A percentile compares a stretch with the other conserved stretches of the same genome.
phyloP scores from a whole-genome alignment of 306 rosid species.

The apple (Malus domestica) region ASM211411v1 NC_041794.1:3354501-3355000 shows the following conservation, averaged over 20 bases:
- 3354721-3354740: conserved; percentile 63
- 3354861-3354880: not conserved
- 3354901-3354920: not conserved
- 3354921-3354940: not conserved
- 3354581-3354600: conserved; percentile 69
- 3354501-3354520: not conserved
- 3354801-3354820: not conserved
- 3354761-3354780: too few relatives aligned
- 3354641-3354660: conserved; percentile 85
- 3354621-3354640: conserved; percentile 91
- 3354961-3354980: not conserved
- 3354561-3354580: conserved; percentile 96
- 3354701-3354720: conserved; percentile 90
- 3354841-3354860: not conserved
- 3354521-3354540: conserved; percentile 69
- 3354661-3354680: conserved; percentile 91
- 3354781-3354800: too few relatives aligned
- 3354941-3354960: too few relatives aligned
- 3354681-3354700: conserved; percentile 70
- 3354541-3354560: conserved; percentile 68
- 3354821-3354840: not conserved
- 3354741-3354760: conserved; percentile 22
- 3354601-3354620: conserved; percentile 95
- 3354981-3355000: not conserved
- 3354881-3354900: not conserved